These are phyloP conservation scores for Trichosanthes cucumerina DNA, from an alignment of 306 rosid genomes.

Conservation along the genomic window DNA sequence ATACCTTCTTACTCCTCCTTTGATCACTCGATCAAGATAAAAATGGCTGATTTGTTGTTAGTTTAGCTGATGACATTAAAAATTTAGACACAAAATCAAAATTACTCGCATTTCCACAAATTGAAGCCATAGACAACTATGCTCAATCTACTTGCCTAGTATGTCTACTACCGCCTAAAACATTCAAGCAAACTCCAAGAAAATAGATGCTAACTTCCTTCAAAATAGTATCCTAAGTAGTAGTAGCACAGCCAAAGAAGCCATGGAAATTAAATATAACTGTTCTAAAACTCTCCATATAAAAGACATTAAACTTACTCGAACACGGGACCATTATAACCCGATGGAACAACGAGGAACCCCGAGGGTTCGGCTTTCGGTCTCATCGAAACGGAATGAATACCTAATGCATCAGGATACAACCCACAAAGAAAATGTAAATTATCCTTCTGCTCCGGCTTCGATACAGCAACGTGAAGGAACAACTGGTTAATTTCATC, in stretches of 20 bases:
- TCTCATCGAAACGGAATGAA: constrained; percentile 84
- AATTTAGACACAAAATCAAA: neutral
- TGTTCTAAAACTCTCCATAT: neutral
- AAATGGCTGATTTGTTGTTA: neutral
- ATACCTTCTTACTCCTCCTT: neutral
- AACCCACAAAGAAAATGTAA: constrained; percentile 66
- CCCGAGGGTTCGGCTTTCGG: constrained; percentile 29
- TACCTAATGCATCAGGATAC: constrained; percentile 82
- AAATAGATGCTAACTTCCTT: neutral
- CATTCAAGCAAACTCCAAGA: neutral
- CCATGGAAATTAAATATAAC: neutral
- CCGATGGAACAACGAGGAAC: constrained; percentile 27
- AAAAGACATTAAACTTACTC: constrained; percentile 31
- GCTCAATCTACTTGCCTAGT: neutral
- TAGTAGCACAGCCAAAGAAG: neutral
- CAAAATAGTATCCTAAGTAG: too few species aligned
- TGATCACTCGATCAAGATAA: neutral
- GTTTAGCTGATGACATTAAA: neutral
- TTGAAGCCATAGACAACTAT: neutral
- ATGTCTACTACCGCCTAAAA: neutral
- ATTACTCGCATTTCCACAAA: neutral
- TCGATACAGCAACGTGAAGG: constrained; percentile 63
- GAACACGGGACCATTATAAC: constrained; percentile 59
- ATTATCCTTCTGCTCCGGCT: constrained; percentile 45
- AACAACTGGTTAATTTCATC: constrained; percentile 59